Base-by-base conservation (phyloP, 345 rosid genomes). In the Luvunga scandens region DNA sequence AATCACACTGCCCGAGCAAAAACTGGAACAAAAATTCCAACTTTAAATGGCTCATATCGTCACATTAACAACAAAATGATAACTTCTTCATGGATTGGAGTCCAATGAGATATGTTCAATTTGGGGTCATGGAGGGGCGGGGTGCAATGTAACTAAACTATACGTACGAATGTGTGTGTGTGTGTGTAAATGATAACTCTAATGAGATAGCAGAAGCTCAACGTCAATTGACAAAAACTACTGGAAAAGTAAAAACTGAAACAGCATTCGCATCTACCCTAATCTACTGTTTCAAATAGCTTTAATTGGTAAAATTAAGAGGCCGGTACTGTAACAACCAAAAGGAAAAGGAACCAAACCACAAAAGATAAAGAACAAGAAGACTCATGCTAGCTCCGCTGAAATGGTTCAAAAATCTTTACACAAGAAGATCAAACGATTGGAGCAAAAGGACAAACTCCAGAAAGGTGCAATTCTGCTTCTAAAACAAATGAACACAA, bases 361-460 rank as follows among this genome's bases (percentile, higher is more conserved):
- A 50, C 28, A 27, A 30, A 42, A 25, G 10, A 42, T 13, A 27
- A 19, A 42, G 5, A 27, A 13, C 30, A 28, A 28, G 10, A 57
- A 24, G 55, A 7, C 33, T 59, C 22, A 6, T 9, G 30, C 57
- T 62, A 5, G 22, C 25, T 63, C 60, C n/a, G 25, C 33, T 45
- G 42, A 63, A 45, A 62, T 24, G 28, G 21, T 59, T 31, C 28
- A 45, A 22, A n/a, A 48, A 30, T 19, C 22, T 31, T 31, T 42
- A 27, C 55, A 28, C 30, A 25, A 73, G 38, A 73, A 39, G 28
- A 74, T 75, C 31, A 61, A 75, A 48, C 24, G 10, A 75, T 48
- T 12, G 48, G 16, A 64, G n/a, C 24, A 64, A 22, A 69, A 42
- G 22, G 0, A 42, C 2, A 71, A 9, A 28, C 6, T 9, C 16